Conservation (phyloP, 352 stramenopile genomes). For the Elongisporangium anandrum region DNA sequence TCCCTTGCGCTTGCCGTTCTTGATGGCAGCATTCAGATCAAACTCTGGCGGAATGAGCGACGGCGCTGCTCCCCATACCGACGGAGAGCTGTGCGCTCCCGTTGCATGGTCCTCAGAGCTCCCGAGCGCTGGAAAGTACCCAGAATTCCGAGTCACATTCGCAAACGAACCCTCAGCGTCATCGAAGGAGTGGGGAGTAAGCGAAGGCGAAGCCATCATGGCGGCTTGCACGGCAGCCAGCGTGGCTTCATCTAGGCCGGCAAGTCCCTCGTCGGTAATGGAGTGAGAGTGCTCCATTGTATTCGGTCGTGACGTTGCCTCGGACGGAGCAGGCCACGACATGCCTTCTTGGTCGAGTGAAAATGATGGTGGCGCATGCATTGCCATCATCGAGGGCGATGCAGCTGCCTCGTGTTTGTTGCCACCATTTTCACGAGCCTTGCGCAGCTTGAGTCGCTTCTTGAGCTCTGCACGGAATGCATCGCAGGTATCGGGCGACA, state of each 20-base stretch:
- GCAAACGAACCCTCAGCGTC: slow-evolving; percentile 58
- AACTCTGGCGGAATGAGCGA: slow-evolving; percentile 23
- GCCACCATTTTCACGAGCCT: slow-evolving; percentile 29
- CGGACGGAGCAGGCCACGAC: slow-evolving; percentile 55
- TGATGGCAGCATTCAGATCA: slow-evolving; percentile 20
- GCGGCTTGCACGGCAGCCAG: neutral
- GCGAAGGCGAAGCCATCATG: slow-evolving; percentile 10
- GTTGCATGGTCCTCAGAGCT: slow-evolving; percentile 3
- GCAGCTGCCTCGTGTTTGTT: slow-evolving; percentile 20
- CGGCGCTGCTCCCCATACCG: slow-evolving; percentile 31
- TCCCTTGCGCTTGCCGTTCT: slow-evolving; percentile 56
- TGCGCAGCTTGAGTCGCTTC: slow-evolving; percentile 68
- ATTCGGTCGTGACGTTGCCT: slow-evolving; percentile 25
- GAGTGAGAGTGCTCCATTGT: slow-evolving; percentile 1
- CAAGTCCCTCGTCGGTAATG: neutral
- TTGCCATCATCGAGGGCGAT: slow-evolving; percentile 25
- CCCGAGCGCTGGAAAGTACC: slow-evolving; percentile 64
- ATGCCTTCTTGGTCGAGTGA: slow-evolving; percentile 48
- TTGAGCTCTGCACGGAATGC: slow-evolving; percentile 70
- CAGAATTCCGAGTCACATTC: slow-evolving; percentile 63
- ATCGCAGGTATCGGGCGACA: slow-evolving; percentile 61
- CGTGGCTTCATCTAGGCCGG: slow-evolving; percentile 1
- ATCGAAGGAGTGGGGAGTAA: slow-evolving; percentile 7
- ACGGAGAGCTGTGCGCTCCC: slow-evolving; percentile 15
- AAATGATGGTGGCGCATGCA: slow-evolving; percentile 26